Percentiles rank a stretch among this genome's conserved stretches.
Conservation (phyloP, 1,284 basidiomycete genomes). For the Sanghuangporus sanghuang region DNA sequence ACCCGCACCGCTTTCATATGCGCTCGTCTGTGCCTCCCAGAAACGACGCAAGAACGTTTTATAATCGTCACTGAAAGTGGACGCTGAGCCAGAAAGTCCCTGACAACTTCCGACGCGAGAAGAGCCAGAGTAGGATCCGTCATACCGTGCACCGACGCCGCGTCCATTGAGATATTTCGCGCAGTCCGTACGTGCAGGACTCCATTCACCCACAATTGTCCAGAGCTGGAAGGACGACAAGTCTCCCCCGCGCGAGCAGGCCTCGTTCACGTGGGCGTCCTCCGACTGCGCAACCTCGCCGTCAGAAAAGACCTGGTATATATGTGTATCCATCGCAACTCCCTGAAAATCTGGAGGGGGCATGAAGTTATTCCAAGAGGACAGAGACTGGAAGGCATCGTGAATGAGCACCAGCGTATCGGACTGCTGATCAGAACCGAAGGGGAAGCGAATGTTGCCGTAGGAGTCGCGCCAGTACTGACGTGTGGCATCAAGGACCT, state of each 20-base stretch:
- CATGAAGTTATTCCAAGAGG: constrained; percentile 72
- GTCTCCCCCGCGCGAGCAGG: constrained; percentile 47
- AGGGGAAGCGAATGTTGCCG: constrained; percentile 68
- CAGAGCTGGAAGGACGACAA: constrained; percentile 59
- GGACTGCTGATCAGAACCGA: constrained; percentile 49
- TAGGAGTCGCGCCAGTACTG: constrained; percentile 78
- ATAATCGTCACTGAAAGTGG: constrained; percentile 73
- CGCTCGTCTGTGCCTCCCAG: constrained; percentile 75
- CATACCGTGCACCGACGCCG: constrained; percentile 69
- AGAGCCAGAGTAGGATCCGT: constrained; percentile 67
- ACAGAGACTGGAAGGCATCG: constrained; percentile 82
- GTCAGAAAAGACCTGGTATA: constrained; percentile 77
- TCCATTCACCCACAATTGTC: constrained; percentile 84
- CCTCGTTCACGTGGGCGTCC: constrained; percentile 58
- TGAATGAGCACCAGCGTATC: constrained; percentile 69
- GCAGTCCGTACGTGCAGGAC: constrained; percentile 81
- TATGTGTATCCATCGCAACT: constrained; percentile 81
- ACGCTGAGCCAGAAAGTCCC: constrained; percentile 65
- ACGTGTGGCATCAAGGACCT: constrained; percentile 48
- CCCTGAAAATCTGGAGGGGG: constrained; percentile 49
- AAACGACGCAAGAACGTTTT: constrained; percentile 79
- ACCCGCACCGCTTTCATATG: constrained; percentile 56
- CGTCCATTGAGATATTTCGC: constrained; percentile 76
- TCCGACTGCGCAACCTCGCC: constrained; percentile 48
- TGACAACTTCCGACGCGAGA: constrained; percentile 66